Evolutionary conservation across 2,329 filamentous ascomycete species (phyloP).

Genomic region (Sporothrix dimorphospora): DNA sequence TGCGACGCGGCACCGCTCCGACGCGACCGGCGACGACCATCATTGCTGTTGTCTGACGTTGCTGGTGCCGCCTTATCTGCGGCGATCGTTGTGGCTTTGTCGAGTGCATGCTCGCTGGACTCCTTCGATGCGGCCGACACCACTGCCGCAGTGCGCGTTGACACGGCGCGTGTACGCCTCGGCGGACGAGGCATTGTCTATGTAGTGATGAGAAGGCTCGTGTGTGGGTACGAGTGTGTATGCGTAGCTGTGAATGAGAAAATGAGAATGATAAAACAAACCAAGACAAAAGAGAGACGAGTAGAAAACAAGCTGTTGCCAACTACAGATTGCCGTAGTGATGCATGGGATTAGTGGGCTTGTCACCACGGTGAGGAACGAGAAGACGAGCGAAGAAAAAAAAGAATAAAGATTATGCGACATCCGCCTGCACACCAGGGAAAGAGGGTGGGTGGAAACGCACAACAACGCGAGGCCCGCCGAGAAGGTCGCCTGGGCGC

Average conservation of each 20-base stretch:
- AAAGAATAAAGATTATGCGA: neutral
- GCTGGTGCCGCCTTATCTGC: slow-evolving; percentile 36
- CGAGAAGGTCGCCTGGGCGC: neutral
- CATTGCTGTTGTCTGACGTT: slow-evolving; percentile 39
- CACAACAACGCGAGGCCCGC: slow-evolving; percentile 22
- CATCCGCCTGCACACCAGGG: neutral
- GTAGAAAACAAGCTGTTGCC: slow-evolving; percentile 1
- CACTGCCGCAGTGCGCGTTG: slow-evolving; percentile 22
- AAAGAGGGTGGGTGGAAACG: slow-evolving; percentile 2
- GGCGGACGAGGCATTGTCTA: slow-evolving; percentile 35
- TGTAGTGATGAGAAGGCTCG: neutral
- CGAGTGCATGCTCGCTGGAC: neutral
- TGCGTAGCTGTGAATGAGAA: neutral
- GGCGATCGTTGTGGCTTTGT: slow-evolving; percentile 30
- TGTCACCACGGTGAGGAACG: slow-evolving; percentile 10
- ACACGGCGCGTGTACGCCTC: slow-evolving; percentile 31
- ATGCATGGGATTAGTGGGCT: neutral
- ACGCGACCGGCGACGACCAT: slow-evolving; percentile 29
- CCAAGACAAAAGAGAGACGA: too few species aligned
- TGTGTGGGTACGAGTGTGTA: neutral
- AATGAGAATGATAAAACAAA: neutral
- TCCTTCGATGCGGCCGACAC: neutral
- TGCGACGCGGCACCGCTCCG: slow-evolving; percentile 25
- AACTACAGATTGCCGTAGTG: neutral
- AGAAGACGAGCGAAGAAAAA: neutral